Percentiles rank a stretch among this genome's conserved stretches.
Conservation (phyloP, 768 basidiomycete species). For the Clavaria fumosa region DNA sequence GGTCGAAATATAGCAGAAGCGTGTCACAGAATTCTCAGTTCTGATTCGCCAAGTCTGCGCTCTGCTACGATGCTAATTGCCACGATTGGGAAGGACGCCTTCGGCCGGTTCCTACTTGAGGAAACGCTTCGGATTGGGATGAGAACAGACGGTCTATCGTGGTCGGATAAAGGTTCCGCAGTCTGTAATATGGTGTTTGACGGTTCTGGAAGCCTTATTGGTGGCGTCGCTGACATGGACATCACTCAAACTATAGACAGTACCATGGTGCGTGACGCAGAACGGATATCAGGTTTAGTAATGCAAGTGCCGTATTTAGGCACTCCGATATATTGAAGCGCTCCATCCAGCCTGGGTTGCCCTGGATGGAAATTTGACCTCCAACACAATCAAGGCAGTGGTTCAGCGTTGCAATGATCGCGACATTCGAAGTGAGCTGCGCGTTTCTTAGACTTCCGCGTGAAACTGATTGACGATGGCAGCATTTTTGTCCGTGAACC, state of each 20-base stretch:
- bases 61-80: slow-evolving; percentile 45
- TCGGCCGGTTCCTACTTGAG: slow-evolving; percentile 49
- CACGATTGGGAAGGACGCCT: slow-evolving; percentile 59
- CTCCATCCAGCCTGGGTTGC: slow-evolving; percentile 45
- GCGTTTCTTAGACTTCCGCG: background rate
- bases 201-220: slow-evolving; percentile 47
- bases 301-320: slow-evolving; percentile 23
- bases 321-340: slow-evolving; percentile 30
- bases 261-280: slow-evolving; percentile 25
- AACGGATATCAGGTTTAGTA: background rate
- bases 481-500: slow-evolving; percentile 61
- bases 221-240: slow-evolving; percentile 91
- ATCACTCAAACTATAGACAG: slow-evolving; percentile 36
- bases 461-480: slow-evolving; percentile 6
- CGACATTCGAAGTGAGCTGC: slow-evolving; percentile 37
- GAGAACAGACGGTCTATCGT: slow-evolving; percentile 62
- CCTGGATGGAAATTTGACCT: slow-evolving; percentile 61
- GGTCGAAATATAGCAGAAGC: slow-evolving; percentile 94
- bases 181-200: slow-evolving; percentile 83
- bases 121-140: slow-evolving; percentile 53
- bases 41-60: slow-evolving; percentile 20
- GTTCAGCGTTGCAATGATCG: slow-evolving; percentile 33
- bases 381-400: slow-evolving; percentile 34
- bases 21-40: slow-evolving; percentile 45
- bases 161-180: slow-evolving; percentile 37